A percentile compares a stretch with the other conserved stretches of the same genome.
phyloP scores from a whole-genome alignment of 1,284 basidiomycete species.

The Retiboletus flavoniger region DNA sequence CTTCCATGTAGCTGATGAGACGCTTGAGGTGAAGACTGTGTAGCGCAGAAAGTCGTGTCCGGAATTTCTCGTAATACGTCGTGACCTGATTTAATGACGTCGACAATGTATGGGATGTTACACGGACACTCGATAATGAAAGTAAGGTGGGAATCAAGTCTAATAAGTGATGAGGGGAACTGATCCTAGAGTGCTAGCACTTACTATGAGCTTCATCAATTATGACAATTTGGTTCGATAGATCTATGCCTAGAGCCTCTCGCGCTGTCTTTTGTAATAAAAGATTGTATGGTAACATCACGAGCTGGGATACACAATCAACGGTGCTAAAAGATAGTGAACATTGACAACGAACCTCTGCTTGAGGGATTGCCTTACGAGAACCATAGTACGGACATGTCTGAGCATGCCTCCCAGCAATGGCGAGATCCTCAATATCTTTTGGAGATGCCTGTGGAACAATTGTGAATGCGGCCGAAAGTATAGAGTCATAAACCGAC shows the following conservation, averaged over 20 bases:
- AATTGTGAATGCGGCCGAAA: slow-evolving; percentile 2
- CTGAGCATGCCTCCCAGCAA: slow-evolving; percentile 61
- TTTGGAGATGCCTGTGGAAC: slow-evolving; percentile 72
- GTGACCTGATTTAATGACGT: slow-evolving; percentile 77
- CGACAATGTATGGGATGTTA: slow-evolving; percentile 60
- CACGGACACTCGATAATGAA: slow-evolving; percentile 75
- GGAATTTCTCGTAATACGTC: slow-evolving; percentile 79
- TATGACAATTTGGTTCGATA: slow-evolving; percentile 82
- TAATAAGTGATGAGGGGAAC: slow-evolving; percentile 30
- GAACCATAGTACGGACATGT: slow-evolving; percentile 95
- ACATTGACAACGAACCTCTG: slow-evolving; percentile 61
- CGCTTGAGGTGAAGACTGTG: slow-evolving; percentile 84
- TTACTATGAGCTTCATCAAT: slow-evolving; percentile 97
- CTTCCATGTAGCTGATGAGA: slow-evolving; percentile 69
- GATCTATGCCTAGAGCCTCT: slow-evolving; percentile 82
- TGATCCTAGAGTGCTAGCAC: slow-evolving; percentile 30
- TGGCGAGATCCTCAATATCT: slow-evolving; percentile 92
- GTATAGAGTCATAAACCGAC: slow-evolving; percentile 42
- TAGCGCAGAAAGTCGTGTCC: slow-evolving; percentile 65
- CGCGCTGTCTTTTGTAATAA: slow-evolving; percentile 83
- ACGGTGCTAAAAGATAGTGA: background rate
- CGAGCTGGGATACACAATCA: slow-evolving; percentile 52
- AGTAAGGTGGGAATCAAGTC: slow-evolving; percentile 88
- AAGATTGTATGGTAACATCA: slow-evolving; percentile 93
- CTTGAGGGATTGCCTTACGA: slow-evolving; percentile 82